phyloP scores from a whole-genome alignment of 148 eudicot genomes.

The Cornus controversa region DNA sequence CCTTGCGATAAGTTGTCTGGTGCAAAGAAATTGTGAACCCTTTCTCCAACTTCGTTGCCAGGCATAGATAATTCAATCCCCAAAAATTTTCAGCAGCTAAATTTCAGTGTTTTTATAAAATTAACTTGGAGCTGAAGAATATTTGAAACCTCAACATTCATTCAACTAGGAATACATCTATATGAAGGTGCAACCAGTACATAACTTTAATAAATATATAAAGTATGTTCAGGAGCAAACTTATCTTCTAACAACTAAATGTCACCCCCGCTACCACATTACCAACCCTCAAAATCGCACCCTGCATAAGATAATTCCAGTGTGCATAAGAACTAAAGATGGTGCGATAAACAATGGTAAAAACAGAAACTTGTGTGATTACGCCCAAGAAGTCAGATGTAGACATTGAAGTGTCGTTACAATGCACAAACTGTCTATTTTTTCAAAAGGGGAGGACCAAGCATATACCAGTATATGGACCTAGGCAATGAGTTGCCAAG shows the following conservation, averaged over 20 bases:
- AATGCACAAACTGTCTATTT: neutral
- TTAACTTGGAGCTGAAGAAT: neutral
- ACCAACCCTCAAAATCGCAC: constrained; percentile 1
- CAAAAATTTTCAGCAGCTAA: constrained; percentile 29
- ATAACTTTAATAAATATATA: neutral
- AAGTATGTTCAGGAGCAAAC: neutral
- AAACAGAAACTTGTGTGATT: neutral
- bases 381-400: neutral
- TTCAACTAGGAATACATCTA: neutral
- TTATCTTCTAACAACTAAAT: neutral
- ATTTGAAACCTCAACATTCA: neutral
- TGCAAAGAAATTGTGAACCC: constrained; percentile 89
- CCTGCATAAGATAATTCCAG: constrained; percentile 8
- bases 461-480: neutral
- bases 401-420: neutral
- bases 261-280: neutral
- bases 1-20: constrained; percentile 64
- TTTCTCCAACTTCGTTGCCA: constrained; percentile 85
- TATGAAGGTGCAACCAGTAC: neutral
- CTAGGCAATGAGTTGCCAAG: neutral
- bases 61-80: constrained; percentile 67
- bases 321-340: neutral
- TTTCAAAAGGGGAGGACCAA: neutral
- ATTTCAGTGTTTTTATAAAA: constrained; percentile 9
- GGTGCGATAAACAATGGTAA: neutral